phyloP scores from a whole-genome alignment of 164 flowering plant species.

The Macadamia integrifolia region DNA sequence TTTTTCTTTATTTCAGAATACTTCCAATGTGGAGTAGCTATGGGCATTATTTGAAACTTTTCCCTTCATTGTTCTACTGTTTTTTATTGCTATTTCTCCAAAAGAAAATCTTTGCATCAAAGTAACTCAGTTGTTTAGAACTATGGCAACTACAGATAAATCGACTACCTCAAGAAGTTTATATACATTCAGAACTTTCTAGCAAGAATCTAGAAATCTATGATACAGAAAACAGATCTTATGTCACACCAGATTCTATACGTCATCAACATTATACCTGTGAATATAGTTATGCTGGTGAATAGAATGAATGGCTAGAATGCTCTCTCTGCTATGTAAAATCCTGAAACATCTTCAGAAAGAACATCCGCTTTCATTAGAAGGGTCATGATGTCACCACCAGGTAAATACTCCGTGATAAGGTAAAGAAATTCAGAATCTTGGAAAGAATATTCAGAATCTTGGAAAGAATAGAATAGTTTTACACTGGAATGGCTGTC shows the following conservation, averaged over 20 bases:
- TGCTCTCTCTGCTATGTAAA: constrained; percentile 81
- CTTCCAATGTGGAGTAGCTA: background rate
- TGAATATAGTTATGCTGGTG: constrained; percentile 84
- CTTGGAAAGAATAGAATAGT: constrained; percentile 87
- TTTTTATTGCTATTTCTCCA: background rate
- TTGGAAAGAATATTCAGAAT: constrained; percentile 87
- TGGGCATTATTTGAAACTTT: background rate
- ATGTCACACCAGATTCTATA: too few species aligned
- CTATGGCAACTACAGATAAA: too few species aligned
- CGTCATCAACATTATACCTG: constrained; percentile 38
- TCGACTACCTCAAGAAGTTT: background rate
- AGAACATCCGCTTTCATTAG: constrained; percentile 82
- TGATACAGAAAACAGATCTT: background rate
- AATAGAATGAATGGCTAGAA: constrained; percentile 79
- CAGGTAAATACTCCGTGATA: constrained; percentile 95
- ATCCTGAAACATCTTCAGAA: constrained; percentile 78
- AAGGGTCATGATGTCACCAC: constrained; percentile 91
- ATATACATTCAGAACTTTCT: too few species aligned
- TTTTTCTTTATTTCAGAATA: too few species aligned
- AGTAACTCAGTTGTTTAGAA: background rate
- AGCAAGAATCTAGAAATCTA: background rate
- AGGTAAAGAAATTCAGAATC: constrained; percentile 86
- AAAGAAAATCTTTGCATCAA: background rate
- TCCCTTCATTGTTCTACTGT: background rate
- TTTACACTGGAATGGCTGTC: constrained; percentile 86